Evolutionary conservation across 306 rosid genomes (phyloP).

Genomic region (Rosa lucieae): DNA sequence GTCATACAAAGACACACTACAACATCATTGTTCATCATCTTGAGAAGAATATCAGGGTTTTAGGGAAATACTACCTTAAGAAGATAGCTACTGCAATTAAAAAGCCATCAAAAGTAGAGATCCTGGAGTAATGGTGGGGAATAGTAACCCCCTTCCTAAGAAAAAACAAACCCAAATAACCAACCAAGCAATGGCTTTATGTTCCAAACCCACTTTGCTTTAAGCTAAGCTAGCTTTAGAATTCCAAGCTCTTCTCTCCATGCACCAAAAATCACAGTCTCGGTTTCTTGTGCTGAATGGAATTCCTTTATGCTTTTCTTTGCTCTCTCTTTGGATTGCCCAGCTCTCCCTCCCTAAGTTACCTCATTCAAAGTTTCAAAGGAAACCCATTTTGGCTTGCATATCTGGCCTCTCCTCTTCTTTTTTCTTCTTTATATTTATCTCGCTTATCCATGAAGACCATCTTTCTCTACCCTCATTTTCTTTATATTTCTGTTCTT

Average conservation of each 20-base stretch:
- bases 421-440: constrained; percentile 28
- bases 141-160: constrained; percentile 24
- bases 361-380: constrained; percentile 41
- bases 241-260: constrained; percentile 67
- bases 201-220: constrained; percentile 23
- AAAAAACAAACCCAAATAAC: constrained; percentile 14
- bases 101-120: constrained; percentile 55
- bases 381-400: constrained; percentile 32
- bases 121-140: constrained; percentile 42
- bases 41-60: background rate
- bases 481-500: background rate
- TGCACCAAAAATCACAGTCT: constrained; percentile 41
- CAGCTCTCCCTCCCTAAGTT: constrained; percentile 19
- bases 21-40: background rate
- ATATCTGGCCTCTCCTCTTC: constrained; percentile 20
- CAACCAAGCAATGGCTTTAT: constrained; percentile 47
- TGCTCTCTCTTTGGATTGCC: constrained; percentile 40
- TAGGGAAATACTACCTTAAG: constrained; percentile 1
- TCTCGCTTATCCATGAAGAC: constrained; percentile 46
- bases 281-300: constrained; percentile 69
- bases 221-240: constrained; percentile 52
- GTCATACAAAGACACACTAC: background rate
- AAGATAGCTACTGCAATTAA: constrained; percentile 28
- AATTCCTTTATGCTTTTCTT: constrained; percentile 67
- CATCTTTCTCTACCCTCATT: constrained; percentile 17